These are phyloP conservation scores for Annona squamosa DNA, from an alignment of 164 flowering plant genomes.

Conservation along the genomic window DNA sequence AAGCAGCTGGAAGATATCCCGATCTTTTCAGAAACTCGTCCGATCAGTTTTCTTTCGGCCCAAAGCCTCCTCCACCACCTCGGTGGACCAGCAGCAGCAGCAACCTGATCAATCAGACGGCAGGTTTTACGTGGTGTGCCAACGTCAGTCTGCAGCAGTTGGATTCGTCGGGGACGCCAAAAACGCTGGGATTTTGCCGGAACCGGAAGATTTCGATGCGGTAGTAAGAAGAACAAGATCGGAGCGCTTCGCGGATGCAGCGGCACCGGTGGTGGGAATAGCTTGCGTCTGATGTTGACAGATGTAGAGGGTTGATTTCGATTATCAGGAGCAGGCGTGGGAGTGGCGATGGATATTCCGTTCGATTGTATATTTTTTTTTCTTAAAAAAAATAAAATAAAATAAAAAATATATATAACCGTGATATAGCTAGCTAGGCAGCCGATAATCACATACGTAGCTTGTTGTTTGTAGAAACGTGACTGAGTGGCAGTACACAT, in stretches of 20 bases:
- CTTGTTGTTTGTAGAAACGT: no score
- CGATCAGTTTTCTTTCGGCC: slow-evolving; percentile 36
- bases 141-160: slow-evolving; percentile 18
- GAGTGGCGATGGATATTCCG: no score
- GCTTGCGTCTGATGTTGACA: neutral
- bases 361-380: no score
- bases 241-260: neutral
- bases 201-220: neutral
- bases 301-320: no score
- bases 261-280: neutral
- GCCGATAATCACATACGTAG: no score
- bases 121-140: slow-evolving; percentile 23
- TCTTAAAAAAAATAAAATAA: no score
- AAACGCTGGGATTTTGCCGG: neutral
- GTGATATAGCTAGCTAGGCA: no score
- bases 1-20: slow-evolving; percentile 42
- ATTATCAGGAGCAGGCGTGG: no score
- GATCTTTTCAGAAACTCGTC: slow-evolving; percentile 47
- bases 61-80: slow-evolving; percentile 6
- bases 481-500: no score
- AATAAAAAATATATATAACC: no score
- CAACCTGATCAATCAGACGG: slow-evolving; percentile 7
- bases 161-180: neutral
- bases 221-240: neutral
- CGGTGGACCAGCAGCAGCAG: neutral